Conservation (phyloP, 2,329 filamentous ascomycete species). For the Scedosporium boydii region DNA sequence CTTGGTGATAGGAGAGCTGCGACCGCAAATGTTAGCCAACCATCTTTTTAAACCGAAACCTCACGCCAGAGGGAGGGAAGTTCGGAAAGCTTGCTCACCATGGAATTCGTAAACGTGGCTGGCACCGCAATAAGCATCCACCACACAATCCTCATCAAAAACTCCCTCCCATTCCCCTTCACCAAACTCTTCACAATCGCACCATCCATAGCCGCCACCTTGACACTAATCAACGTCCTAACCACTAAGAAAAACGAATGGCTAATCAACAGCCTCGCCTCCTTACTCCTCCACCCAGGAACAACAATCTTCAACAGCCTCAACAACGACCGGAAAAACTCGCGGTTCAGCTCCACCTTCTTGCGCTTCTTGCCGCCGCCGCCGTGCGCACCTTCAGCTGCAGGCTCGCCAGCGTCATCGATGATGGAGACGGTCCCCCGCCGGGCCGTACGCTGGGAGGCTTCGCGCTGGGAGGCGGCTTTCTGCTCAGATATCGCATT, state of each 20-base stretch:
- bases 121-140: slow-evolving; percentile 98
- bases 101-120: slow-evolving; percentile 96
- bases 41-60: background rate
- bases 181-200: slow-evolving; percentile 86
- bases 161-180: slow-evolving; percentile 82
- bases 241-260: slow-evolving; percentile 91
- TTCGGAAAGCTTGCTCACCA: slow-evolving; percentile 49
- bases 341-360: slow-evolving; percentile 86
- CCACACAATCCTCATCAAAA: slow-evolving; percentile 81
- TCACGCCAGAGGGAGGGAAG: background rate
- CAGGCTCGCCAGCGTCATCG: slow-evolving; percentile 11
- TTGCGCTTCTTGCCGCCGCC: slow-evolving; percentile 40
- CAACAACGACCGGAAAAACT: slow-evolving; percentile 66
- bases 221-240: slow-evolving; percentile 84
- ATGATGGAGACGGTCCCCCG: slow-evolving; percentile 38
- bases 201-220: slow-evolving; percentile 93
- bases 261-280: slow-evolving; percentile 74
- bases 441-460: slow-evolving; percentile 40
- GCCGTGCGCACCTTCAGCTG: background rate
- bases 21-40: background rate
- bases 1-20: slow-evolving; percentile 92
- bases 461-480: slow-evolving; percentile 63
- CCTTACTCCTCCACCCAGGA: slow-evolving; percentile 81
- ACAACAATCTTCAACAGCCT: slow-evolving; percentile 78
- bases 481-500: slow-evolving; percentile 91